Evolutionary conservation across 2,329 filamentous ascomycete species (phyloP).

Genomic region (Sclerotinia glacialis): DNA sequence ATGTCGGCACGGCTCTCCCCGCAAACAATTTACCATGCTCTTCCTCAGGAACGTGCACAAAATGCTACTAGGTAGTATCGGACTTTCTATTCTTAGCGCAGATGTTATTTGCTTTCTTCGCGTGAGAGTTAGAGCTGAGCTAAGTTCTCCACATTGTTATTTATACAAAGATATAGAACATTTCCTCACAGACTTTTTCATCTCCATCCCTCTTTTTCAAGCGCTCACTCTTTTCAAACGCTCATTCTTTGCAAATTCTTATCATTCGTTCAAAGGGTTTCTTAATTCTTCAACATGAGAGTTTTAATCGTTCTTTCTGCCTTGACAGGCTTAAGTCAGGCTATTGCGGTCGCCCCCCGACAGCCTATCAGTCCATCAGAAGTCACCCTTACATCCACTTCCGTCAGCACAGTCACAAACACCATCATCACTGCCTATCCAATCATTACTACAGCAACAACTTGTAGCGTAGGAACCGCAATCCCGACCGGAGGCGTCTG

Average conservation of each 20-base stretch:
- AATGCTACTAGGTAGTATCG: background rate
- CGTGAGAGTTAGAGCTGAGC: background rate
- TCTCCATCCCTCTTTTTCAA: background rate
- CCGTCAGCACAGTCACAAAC: background rate
- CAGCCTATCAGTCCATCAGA: background rate
- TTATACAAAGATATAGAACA: background rate
- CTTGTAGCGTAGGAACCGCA: background rate
- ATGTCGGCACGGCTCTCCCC: background rate
- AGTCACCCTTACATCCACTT: background rate
- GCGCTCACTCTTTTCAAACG: background rate
- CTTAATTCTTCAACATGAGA: background rate
- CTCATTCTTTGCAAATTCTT: background rate
- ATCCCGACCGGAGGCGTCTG: background rate
- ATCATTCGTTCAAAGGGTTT: background rate
- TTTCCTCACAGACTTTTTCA: background rate
- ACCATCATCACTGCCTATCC: background rate
- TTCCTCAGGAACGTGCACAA: background rate
- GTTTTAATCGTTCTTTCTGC: background rate
- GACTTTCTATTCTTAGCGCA: background rate
- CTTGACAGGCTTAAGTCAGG: background rate
- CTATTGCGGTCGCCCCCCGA: background rate
- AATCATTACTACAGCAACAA: background rate
- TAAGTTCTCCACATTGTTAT: background rate
- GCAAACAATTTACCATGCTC: constrained; percentile 1
- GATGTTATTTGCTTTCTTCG: background rate